phyloP scores from a whole-genome alignment of 257 asterid genomes.

The Forsythia viridissima region DNA sequence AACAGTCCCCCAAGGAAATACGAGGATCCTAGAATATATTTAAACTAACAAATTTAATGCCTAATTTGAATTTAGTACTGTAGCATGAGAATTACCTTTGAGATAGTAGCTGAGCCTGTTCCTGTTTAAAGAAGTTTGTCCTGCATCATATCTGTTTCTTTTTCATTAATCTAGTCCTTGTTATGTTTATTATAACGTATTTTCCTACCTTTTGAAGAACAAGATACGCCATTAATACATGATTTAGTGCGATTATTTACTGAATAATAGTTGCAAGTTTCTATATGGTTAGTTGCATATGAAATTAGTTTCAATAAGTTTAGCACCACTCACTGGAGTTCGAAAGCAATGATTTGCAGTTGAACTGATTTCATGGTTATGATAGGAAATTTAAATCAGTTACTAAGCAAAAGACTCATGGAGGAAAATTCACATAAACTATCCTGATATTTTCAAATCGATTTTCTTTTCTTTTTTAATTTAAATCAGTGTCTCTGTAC shows the following conservation, averaged over 20 bases:
- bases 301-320: slow-evolving; percentile 4
- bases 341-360: not conserved
- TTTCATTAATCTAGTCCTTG: not conserved
- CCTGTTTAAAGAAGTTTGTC: not conserved
- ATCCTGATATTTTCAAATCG: not conserved
- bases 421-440: not conserved
- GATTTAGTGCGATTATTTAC: not conserved
- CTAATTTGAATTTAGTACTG: not conserved
- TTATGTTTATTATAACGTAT: not conserved
- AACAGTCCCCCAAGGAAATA: not conserved
- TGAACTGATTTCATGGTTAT: not conserved
- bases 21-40: not conserved
- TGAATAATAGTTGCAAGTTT: not conserved
- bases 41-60: not conserved
- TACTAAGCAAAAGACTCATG: not conserved
- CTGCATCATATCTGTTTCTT: not conserved
- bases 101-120: not conserved
- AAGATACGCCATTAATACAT: not conserved
- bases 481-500: not conserved
- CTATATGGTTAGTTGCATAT: not conserved
- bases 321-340: not conserved
- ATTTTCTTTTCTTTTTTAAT: not conserved
- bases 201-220: not conserved
- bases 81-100: not conserved
- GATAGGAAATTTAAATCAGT: not conserved